phyloP scores from a whole-genome alignment of 2,329 filamentous ascomycete species.

The Pseudogymnoascus sp. region DNA sequence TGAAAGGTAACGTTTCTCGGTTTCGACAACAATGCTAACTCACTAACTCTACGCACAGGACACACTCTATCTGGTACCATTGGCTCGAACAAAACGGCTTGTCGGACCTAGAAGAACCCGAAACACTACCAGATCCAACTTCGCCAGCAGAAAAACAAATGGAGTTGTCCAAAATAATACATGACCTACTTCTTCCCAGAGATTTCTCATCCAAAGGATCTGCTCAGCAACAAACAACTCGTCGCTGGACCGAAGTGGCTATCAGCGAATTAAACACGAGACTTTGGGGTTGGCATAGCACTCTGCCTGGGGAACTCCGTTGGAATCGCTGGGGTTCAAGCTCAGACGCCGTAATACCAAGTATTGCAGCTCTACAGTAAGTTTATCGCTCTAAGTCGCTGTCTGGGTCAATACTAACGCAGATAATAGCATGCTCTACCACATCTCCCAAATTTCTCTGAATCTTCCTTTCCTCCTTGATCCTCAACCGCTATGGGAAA shows the following conservation, averaged over 20 bases:
- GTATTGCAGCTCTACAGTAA: conserved; percentile 13
- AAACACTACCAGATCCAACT: neutral
- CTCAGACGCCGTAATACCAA: conserved; percentile 10
- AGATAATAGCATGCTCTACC: conserved; percentile 9
- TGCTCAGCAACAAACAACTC: neutral
- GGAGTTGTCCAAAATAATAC: conserved; percentile 3
- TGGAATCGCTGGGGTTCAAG: conserved; percentile 13
- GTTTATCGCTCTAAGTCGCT: neutral
- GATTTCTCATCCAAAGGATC: neutral
- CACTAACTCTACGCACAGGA: neutral
- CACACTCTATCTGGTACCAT: neutral
- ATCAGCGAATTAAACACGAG: conserved; percentile 12
- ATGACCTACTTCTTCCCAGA: neutral
- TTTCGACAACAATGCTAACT: neutral
- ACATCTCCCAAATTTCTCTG: neutral
- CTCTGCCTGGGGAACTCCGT: conserved; percentile 7
- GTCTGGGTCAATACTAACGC: neutral
- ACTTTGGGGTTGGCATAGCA: conserved; percentile 10
- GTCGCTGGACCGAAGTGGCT: conserved; percentile 6
- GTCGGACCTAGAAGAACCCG: neutral
- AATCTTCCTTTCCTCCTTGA: neutral
- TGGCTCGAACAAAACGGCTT: conserved; percentile 2
- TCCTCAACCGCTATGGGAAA: neutral
- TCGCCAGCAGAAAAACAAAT: neutral
- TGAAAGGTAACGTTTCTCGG: neutral